A percentile compares a stretch with the other conserved stretches of the same genome.
phyloP scores from a whole-genome alignment of 306 rosid species.

The Luffa aegyptiaca region DNA sequence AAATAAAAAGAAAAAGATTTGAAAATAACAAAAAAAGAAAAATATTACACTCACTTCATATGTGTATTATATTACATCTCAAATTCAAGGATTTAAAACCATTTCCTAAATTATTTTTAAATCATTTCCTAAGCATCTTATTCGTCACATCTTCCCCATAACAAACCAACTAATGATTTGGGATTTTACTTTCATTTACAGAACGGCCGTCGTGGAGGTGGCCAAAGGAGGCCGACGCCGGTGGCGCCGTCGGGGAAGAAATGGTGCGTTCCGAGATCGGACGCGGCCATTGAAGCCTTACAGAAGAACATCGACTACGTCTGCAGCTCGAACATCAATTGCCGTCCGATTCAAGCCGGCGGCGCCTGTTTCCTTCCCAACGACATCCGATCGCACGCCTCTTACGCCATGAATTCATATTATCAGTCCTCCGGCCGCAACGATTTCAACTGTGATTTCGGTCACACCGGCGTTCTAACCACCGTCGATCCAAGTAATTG shows the following conservation, averaged over 20 bases:
- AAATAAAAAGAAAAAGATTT: too few species aligned
- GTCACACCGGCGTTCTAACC: slow-evolving; percentile 30
- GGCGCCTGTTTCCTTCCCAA: slow-evolving; percentile 47
- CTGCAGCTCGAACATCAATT: slow-evolving; percentile 47
- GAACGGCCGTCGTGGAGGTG: not conserved
- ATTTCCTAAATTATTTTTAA: too few species aligned
- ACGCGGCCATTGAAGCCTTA: slow-evolving; percentile 25
- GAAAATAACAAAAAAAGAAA: too few species aligned
- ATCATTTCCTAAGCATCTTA: too few species aligned
- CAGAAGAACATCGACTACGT: slow-evolving; percentile 61
- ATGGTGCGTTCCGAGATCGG: slow-evolving; percentile 64
- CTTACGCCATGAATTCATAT: slow-evolving; percentile 68
- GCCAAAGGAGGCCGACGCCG: not conserved
- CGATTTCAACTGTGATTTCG: slow-evolving; percentile 58
- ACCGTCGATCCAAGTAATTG: slow-evolving; percentile 39
- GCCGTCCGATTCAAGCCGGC: slow-evolving; percentile 53
- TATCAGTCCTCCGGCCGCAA: slow-evolving; percentile 48
- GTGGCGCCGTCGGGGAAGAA: slow-evolving; percentile 16
- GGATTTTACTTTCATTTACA: not conserved
- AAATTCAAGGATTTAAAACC: too few species aligned
- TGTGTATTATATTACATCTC: too few species aligned
- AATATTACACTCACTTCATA: too few species aligned
- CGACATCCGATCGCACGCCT: slow-evolving; percentile 33
- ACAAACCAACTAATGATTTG: not conserved
- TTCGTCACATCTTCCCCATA: too few species aligned